Evolutionary conservation across 2,329 filamentous ascomycete species (phyloP).

Genomic region (Tolypocladium ophioglossoides): DNA sequence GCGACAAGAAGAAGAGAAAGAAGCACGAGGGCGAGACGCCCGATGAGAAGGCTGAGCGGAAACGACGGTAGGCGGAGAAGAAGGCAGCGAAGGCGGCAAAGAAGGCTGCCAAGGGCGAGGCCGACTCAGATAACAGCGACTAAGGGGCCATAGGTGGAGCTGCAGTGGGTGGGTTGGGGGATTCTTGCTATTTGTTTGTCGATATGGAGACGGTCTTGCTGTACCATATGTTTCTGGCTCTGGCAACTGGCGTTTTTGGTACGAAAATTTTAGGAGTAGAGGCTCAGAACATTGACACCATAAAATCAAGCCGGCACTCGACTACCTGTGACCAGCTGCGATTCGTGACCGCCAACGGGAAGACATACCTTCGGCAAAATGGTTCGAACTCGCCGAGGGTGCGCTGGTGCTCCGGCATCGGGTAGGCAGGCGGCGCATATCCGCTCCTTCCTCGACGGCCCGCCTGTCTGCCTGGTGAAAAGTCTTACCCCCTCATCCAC

Average conservation of each 20-base stretch:
- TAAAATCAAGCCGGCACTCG: not conserved
- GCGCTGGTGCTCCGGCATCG: too few species aligned
- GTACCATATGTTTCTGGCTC: constrained; percentile 10
- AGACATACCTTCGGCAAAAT: too few species aligned
- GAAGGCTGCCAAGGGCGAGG: constrained; percentile 41
- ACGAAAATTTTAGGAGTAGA: constrained; percentile 6
- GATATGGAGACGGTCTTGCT: constrained; percentile 10
- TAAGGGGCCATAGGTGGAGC: not conserved
- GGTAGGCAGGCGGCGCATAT: too few species aligned
- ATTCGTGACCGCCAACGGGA: too few species aligned
- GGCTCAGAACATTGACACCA: not conserved
- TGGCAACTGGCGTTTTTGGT: constrained; percentile 12
- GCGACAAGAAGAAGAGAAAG: constrained; percentile 60
- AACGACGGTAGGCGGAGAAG: constrained; percentile 50
- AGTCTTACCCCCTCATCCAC: too few species aligned
- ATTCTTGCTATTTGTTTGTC: constrained; percentile 4
- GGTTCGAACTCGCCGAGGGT: too few species aligned
- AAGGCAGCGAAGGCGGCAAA: constrained; percentile 47
- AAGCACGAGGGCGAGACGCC: constrained; percentile 71
- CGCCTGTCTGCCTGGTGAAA: too few species aligned
- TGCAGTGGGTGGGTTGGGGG: constrained; percentile 1
- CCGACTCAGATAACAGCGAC: constrained; percentile 31
- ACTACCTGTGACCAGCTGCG: not conserved
- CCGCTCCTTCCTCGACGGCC: too few species aligned
- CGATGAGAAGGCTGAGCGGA: constrained; percentile 54